Conservation (phyloP, 306 rosid genomes). For the Albizia julibrissin region DNA sequence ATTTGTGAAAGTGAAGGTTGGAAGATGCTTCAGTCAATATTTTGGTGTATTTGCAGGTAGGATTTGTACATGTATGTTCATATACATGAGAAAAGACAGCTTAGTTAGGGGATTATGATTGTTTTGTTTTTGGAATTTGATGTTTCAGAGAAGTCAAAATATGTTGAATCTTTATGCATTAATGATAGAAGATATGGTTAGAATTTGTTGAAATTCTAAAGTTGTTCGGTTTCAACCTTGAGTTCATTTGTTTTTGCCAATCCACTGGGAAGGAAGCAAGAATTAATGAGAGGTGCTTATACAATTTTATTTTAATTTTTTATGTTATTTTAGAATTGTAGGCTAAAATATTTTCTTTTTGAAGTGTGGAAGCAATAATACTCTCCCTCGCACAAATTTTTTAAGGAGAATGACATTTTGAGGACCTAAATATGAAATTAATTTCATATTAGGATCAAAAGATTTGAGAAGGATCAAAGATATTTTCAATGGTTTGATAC, state of each 20-base stretch:
- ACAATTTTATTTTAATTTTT: not conserved
- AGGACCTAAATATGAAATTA: too few species aligned
- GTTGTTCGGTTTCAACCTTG: not conserved
- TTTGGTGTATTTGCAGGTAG: constrained; percentile 1
- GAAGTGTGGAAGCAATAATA: too few species aligned
- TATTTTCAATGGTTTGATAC: too few species aligned
- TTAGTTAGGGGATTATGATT: constrained; percentile 21
- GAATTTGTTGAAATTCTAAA: not conserved
- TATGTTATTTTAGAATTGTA: not conserved
- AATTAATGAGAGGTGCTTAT: not conserved
- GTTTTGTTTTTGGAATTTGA: constrained; percentile 1
- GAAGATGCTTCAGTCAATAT: not conserved
- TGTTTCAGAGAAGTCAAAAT: not conserved
- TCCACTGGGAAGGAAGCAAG: not conserved
- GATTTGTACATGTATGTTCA: constrained; percentile 11
- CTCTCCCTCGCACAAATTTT: too few species aligned
- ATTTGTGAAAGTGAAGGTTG: not conserved
- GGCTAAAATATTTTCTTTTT: too few species aligned
- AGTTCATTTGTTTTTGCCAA: not conserved
- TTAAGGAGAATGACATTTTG: too few species aligned
- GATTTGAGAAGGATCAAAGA: too few species aligned
- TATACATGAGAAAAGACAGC: constrained; percentile 17
- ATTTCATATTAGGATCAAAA: too few species aligned
- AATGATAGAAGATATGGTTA: not conserved
- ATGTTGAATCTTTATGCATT: constrained; percentile 1